phyloP scores from a whole-genome alignment of 2,329 filamentous ascomycete genomes.

The Alternaria alternata region DNA sequence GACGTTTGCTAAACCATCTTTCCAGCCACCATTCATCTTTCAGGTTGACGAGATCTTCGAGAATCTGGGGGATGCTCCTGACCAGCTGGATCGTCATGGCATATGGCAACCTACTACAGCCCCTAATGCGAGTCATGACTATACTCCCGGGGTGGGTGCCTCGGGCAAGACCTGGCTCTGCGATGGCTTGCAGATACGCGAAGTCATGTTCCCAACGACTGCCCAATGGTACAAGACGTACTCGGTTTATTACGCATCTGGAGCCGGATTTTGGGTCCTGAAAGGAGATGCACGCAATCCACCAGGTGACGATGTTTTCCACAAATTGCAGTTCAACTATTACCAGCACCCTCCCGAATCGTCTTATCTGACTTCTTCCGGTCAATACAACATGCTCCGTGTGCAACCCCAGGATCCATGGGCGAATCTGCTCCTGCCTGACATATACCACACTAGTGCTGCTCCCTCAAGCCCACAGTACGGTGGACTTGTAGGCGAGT shows the following conservation, averaged over 20 bases:
- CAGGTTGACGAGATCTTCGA: conserved; percentile 39
- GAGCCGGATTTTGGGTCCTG: conserved; percentile 34
- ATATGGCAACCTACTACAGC: conserved; percentile 28
- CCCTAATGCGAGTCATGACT: neutral
- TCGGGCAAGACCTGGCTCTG: conserved; percentile 27
- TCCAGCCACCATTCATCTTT: conserved; percentile 35
- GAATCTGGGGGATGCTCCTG: neutral
- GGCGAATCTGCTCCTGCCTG: conserved; percentile 33
- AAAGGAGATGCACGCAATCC: conserved; percentile 22
- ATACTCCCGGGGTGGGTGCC: conserved; percentile 11
- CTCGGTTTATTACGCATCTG: conserved; percentile 32
- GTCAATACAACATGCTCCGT: conserved; percentile 16
- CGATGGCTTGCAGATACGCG: conserved; percentile 20
- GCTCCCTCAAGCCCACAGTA: neutral
- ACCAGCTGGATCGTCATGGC: conserved; percentile 1
- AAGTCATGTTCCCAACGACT: neutral
- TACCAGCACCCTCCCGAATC: conserved; percentile 12
- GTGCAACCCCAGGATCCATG: conserved; percentile 25
- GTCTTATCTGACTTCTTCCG: conserved; percentile 37
- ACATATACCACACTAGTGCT: conserved; percentile 24
- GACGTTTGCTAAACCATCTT: neutral
- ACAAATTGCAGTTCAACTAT: conserved; percentile 35
- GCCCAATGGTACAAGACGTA: conserved; percentile 15
- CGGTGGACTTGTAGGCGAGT: conserved; percentile 38
- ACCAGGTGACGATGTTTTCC: conserved; percentile 19